Percentiles rank a stretch among this genome's conserved stretches.
phyloP scores from a whole-genome alignment of 73 alveolate species.

The Paramecium primaurelia region DNA sequence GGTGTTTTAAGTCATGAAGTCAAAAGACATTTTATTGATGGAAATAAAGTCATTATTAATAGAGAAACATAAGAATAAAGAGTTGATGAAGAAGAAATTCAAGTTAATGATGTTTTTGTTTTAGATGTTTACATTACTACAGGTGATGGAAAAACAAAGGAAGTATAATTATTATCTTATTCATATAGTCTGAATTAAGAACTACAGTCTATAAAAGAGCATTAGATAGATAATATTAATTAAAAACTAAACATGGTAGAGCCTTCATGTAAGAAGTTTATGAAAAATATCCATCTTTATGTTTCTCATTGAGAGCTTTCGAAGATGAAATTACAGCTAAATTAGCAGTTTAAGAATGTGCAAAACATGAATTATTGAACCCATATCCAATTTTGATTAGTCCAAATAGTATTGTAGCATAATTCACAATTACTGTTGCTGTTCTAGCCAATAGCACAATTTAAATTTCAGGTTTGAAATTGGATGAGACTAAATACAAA shows the following conservation, averaged over 20 bases:
- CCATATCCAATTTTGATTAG: slow-evolving; percentile 87
- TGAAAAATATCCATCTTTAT: slow-evolving; percentile 91
- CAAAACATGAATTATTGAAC: slow-evolving; percentile 82
- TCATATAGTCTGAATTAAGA: slow-evolving; percentile 75
- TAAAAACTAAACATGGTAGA: slow-evolving; percentile 79
- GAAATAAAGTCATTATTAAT: slow-evolving; percentile 89
- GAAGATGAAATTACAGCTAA: slow-evolving; percentile 89
- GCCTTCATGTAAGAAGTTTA: slow-evolving; percentile 88
- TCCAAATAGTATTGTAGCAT: slow-evolving; percentile 85
- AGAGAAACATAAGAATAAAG: slow-evolving; percentile 89
- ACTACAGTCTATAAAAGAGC: slow-evolving; percentile 97
- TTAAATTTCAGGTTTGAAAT: slow-evolving; percentile 65
- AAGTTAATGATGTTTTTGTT: slow-evolving; percentile 88
- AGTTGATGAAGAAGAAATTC: slow-evolving; percentile 92
- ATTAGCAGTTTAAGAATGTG: slow-evolving; percentile 91
- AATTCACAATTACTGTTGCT: slow-evolving; percentile 87
- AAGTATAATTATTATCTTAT: not conserved
- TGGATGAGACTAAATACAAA: slow-evolving; percentile 43
- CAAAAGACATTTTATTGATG: slow-evolving; percentile 96
- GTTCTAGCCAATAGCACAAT: slow-evolving; percentile 77
- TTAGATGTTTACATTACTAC: slow-evolving; percentile 83
- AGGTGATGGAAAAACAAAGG: slow-evolving; percentile 94
- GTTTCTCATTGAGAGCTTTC: slow-evolving; percentile 89
- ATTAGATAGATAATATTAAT: slow-evolving; percentile 73
- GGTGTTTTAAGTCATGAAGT: slow-evolving; percentile 96